Evolutionary conservation across 306 rosid species (phyloP).

Genomic region (Fagus crenata): DNA sequence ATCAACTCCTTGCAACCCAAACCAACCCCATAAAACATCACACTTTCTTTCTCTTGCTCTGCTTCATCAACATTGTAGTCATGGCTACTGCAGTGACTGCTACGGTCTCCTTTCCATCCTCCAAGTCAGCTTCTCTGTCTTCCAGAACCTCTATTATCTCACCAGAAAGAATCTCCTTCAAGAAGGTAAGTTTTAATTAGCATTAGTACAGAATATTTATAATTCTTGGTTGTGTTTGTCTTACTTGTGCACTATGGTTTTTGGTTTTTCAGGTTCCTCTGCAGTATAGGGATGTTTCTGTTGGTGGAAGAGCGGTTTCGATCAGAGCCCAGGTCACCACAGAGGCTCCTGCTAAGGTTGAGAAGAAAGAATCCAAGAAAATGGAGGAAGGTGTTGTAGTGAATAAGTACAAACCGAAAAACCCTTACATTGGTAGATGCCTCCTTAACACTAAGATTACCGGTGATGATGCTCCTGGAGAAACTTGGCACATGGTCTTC

Average conservation of each 20-base stretch:
- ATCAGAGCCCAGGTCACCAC: conserved; percentile 88
- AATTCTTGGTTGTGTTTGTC: neutral
- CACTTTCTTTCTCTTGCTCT: conserved; percentile 10
- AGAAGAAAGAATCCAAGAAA: conserved; percentile 75
- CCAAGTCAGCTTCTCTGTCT: conserved; percentile 66
- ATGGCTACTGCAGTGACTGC: conserved; percentile 94
- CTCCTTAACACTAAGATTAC: conserved; percentile 97
- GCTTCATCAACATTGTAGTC: conserved; percentile 19
- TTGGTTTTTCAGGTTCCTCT: conserved; percentile 51
- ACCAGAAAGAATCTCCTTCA: conserved; percentile 60
- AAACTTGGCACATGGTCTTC: conserved; percentile 99
- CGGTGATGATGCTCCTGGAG: conserved; percentile 98
- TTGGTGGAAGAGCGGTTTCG: conserved; percentile 49
- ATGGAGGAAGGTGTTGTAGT: conserved; percentile 83
- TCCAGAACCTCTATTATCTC: conserved; percentile 48
- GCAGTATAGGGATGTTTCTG: conserved; percentile 48
- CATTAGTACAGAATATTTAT: neutral
- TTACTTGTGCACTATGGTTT: neutral
- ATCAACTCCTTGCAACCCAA: conserved; percentile 17
- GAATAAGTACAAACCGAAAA: conserved; percentile 81
- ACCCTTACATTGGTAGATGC: conserved; percentile 71
- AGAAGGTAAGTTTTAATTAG: conserved; percentile 46
- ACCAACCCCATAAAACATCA: conserved; percentile 19
- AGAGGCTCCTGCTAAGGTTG: conserved; percentile 81
- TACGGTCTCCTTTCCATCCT: conserved; percentile 77